These are phyloP conservation scores for Rubia peregrina DNA, from an alignment of 305 asterid species.

Conservation along the genomic window DNA sequence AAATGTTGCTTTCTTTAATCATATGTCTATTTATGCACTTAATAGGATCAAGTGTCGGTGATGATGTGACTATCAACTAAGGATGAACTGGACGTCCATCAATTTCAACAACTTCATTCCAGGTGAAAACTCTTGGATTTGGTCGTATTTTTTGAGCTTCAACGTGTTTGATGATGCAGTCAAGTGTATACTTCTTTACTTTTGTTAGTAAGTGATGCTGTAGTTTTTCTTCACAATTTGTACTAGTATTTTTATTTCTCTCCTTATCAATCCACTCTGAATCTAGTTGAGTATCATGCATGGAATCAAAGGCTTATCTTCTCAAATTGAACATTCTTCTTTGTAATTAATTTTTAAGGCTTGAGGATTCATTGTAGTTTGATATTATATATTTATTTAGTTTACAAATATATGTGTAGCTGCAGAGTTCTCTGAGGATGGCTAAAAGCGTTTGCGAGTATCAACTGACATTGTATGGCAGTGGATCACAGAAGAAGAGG, in stretches of 20 bases:
- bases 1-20: neutral
- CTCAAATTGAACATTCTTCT: too few species aligned
- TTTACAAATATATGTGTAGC: too few species aligned
- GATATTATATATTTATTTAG: too few species aligned
- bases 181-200: conserved; percentile 15
- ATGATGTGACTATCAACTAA: conserved; percentile 35
- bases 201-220: conserved; percentile 3
- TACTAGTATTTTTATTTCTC: too few species aligned
- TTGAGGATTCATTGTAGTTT: too few species aligned
- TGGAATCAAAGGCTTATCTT: too few species aligned
- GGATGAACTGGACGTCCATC: conserved; percentile 29
- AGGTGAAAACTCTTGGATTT: conserved; percentile 33
- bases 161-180: conserved; percentile 53
- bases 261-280: too few species aligned
- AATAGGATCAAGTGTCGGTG: conserved; percentile 32
- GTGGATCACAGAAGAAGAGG: too few species aligned
- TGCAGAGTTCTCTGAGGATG: conserved; percentile 6
- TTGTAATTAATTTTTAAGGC: too few species aligned
- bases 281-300: too few species aligned
- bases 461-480: neutral
- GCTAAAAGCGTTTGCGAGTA: conserved; percentile 8
- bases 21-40: neutral
- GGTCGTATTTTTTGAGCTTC: conserved; percentile 43
- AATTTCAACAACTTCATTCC: conserved; percentile 34
- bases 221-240: too few species aligned